phyloP scores from a whole-genome alignment of 2,329 filamentous ascomycete genomes.

The Biscogniauxia sp. region DNA sequence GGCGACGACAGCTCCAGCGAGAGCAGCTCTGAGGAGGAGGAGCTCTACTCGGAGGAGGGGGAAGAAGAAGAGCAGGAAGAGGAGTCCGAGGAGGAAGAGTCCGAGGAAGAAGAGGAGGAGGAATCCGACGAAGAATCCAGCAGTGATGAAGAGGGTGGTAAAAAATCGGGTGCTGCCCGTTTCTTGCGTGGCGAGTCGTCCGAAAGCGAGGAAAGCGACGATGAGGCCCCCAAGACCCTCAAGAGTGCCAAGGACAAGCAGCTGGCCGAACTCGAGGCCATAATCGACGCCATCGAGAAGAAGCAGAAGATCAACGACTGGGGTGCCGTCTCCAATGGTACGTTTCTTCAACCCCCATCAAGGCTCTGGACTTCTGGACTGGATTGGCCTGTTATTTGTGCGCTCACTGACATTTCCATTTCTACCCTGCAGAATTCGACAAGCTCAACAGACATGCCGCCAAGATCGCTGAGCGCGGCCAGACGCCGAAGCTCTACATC shows the following conservation, averaged over 20 bases:
- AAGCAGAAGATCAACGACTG: slow-evolving; percentile 97
- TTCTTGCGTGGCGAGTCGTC: slow-evolving; percentile 78
- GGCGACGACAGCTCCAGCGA: slow-evolving; percentile 92
- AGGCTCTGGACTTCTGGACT: background rate
- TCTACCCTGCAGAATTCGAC: slow-evolving; percentile 77
- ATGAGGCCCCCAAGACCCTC: slow-evolving; percentile 80
- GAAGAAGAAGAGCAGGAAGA: slow-evolving; percentile 56
- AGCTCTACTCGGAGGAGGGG: slow-evolving; percentile 81
- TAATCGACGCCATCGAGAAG: slow-evolving; percentile 90
- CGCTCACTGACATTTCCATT: slow-evolving; percentile 2
- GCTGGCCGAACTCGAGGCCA: slow-evolving; percentile 87
- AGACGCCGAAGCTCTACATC: slow-evolving; percentile 87
- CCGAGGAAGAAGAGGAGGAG: slow-evolving; percentile 49
- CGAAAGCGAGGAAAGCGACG: slow-evolving; percentile 83
- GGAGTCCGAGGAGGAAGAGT: slow-evolving; percentile 50
- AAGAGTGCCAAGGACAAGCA: slow-evolving; percentile 99
- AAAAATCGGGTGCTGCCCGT: slow-evolving; percentile 68
- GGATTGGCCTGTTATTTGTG: no score
- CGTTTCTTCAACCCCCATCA: no score
- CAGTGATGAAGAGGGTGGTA: slow-evolving; percentile 62
- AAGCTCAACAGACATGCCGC: slow-evolving; percentile 85
- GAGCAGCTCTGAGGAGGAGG: slow-evolving; percentile 93
- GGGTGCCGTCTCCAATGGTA: slow-evolving; percentile 87
- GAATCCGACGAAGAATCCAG: slow-evolving; percentile 55
- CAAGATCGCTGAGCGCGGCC: slow-evolving; percentile 74